Evolutionary conservation across 345 rosid species (phyloP), one percentile per base, ranked within the genome.

Genomic region (Dovyalis caffra): DNA sequence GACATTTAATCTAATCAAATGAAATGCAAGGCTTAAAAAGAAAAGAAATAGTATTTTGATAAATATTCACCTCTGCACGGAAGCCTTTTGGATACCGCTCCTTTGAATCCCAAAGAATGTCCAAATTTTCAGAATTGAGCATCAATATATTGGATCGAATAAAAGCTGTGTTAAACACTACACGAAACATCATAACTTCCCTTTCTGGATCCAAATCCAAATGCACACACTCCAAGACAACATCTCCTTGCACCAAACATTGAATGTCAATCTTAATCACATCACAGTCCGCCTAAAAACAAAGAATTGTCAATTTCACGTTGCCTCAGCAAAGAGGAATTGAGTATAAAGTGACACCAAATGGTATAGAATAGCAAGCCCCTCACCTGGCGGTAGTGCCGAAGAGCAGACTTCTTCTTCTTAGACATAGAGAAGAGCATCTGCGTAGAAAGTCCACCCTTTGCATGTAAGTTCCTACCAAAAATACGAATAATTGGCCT

Each of bases 101-200:
- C 85, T 93, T 95, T 66, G 97, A 90, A 80, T 84, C 94, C 99
- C 99, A 95, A 70, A 91, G 98, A 84, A 93, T 91, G 79, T 95
- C 99, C 88, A 95, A 87, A 84, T 95, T 92, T 71, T 95, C 99
- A 37, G 98, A 77, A 81, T 90, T 93, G 79, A 95, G 89, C 81
- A 95, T 93, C 86, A 95, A 75, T 87, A 95, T 95, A 86, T 95
- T 93, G 80, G 99, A 95, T 74, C 99, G 88, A 81, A 95, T 95
- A 84, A 95, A 95, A 49, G 98, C 94, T 71, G 98, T 95, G 83
- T 89, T 93, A 83, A 95, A 95, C 99, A 95, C 89, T 76, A 93
- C 83, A 21, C 99, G 97, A 67, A 95, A 95, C 94, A 95, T 95
- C 99, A 95, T 95, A 76, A 92, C 91, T 83, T 93, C 99, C 87